Evolutionary conservation across 148 eudicot genomes (phyloP), one percentile per base, ranked within the genome.

Genomic region (Cornus kousa): DNA sequence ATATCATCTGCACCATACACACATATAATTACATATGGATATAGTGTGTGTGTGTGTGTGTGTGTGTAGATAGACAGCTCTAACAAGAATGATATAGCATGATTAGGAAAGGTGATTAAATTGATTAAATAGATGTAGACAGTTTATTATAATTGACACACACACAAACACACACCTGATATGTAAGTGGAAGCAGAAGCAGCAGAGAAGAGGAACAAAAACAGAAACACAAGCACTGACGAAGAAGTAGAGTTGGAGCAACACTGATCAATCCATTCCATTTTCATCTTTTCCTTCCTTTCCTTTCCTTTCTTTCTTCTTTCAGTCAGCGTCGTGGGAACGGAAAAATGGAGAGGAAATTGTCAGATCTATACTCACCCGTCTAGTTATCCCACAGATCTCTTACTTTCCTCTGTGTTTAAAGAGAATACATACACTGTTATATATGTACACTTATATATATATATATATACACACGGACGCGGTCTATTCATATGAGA

Each of bases 121-220:
- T 28, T 28, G 28, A 28, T 28, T 28, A 28, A 28, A 28, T 28
- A 28, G 28, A 28, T 28, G 28, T 28, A 28, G 28, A 28, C 28
- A 28, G 28, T 28, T 28, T 28, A 28, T 28, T 28, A 28, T 0
- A 28, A 28, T 28, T 28, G 28, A 28, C 28, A 28, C 28, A 28
- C 28, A 28, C 28, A 28, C 28, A 28, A 28, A 28, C 28, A 28
- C 28, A 28, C 28, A 28, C 28, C 28, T 28, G 28, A 28, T 28
- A 28, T 28, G 28, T 28, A 28, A 28, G 28, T 28, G 28, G 28
- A 28, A 28, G 28, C 28, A 28, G 28, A 28, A 28, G 28, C 50
- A 24, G 64, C 69, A 11, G 82, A 81, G 67, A 53, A 32, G 65
- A 68, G 9, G 79, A 67, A 48, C 35, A 75, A 9, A 17, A 76